phyloP scores from a whole-genome alignment of 2,329 filamentous ascomycete species.

The Aspergillus sp. region DNA sequence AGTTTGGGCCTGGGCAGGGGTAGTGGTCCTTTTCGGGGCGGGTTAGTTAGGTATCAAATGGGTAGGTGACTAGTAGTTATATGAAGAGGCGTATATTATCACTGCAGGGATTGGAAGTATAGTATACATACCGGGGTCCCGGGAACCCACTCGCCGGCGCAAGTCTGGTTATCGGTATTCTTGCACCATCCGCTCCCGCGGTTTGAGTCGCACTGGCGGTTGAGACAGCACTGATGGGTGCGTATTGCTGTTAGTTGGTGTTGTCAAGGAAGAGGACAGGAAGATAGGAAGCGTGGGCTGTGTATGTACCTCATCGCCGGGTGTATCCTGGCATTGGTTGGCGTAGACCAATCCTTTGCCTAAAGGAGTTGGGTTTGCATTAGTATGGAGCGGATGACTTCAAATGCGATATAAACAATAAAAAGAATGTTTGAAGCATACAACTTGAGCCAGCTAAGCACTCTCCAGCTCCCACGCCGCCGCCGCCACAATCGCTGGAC shows the following conservation, averaged over 20 bases:
- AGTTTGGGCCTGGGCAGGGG: constrained; percentile 9
- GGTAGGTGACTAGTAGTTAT: no score
- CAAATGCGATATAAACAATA: not conserved
- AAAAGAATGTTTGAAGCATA: not conserved
- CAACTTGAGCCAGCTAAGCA: not conserved
- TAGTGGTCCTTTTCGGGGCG: not conserved
- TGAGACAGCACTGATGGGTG: constrained; percentile 9
- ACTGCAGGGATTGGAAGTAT: no score
- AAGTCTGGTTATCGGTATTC: constrained; percentile 14
- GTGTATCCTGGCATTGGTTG: constrained; percentile 7
- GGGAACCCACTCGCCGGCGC: constrained; percentile 7
- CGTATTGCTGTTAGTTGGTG: not conserved
- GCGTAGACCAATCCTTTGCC: constrained; percentile 11
- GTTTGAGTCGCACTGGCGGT: not conserved
- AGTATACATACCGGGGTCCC: constrained; percentile 6
- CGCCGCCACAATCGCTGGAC: not conserved
- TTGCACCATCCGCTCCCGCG: constrained; percentile 9
- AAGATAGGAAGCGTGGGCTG: not conserved
- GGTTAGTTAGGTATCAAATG: not conserved
- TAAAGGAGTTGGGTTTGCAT: not conserved
- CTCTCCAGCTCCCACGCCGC: not conserved
- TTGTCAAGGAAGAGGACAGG: not conserved
- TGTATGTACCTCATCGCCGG: not conserved
- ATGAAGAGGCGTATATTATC: no score
- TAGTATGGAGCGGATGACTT: not conserved